phyloP scores from a whole-genome alignment of 2,329 filamentous ascomycete species.

The Graphilbum sp. region DNA sequence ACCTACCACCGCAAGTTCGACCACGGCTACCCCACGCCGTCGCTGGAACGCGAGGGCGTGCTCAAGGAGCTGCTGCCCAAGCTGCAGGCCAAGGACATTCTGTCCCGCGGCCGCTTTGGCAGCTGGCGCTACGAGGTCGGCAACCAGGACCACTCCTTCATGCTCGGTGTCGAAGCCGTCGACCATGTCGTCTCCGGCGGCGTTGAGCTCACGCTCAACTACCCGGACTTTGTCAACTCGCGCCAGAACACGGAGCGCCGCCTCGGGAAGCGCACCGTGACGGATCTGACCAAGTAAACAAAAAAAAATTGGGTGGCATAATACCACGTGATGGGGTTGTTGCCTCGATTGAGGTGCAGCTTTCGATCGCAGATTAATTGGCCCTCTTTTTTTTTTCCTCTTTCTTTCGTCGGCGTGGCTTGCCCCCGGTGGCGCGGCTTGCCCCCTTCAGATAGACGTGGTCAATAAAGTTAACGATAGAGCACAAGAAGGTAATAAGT shows the following conservation, averaged over 20 bases:
- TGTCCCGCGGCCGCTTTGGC: constrained; percentile 90
- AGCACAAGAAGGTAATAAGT: too few species aligned
- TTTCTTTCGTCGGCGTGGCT: too few species aligned
- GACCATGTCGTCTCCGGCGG: constrained; percentile 82
- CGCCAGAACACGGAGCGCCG: constrained; percentile 52
- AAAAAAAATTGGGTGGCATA: too few species aligned
- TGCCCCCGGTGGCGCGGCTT: too few species aligned
- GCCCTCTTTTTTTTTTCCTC: too few species aligned
- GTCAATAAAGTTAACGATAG: too few species aligned
- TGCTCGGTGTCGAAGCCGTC: constrained; percentile 86
- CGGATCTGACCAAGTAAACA: too few species aligned
- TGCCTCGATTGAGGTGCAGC: too few species aligned
- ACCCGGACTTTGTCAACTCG: constrained; percentile 87
- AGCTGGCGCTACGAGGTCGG: constrained; percentile 93
- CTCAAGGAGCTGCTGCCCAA: constrained; percentile 85
- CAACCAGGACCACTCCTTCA: constrained; percentile 96
- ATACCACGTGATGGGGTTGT: too few species aligned
- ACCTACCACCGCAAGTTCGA: constrained; percentile 97
- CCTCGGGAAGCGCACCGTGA: too few species aligned
- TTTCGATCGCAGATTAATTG: too few species aligned
- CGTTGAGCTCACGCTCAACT: constrained; percentile 86
- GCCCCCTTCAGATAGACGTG: too few species aligned
- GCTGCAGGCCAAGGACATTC: constrained; percentile 81
- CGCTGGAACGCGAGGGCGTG: constrained; percentile 87
- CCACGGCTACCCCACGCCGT: constrained; percentile 93